phyloP scores from a whole-genome alignment of 257 asterid genomes.

The Plantago ovata region DNA sequence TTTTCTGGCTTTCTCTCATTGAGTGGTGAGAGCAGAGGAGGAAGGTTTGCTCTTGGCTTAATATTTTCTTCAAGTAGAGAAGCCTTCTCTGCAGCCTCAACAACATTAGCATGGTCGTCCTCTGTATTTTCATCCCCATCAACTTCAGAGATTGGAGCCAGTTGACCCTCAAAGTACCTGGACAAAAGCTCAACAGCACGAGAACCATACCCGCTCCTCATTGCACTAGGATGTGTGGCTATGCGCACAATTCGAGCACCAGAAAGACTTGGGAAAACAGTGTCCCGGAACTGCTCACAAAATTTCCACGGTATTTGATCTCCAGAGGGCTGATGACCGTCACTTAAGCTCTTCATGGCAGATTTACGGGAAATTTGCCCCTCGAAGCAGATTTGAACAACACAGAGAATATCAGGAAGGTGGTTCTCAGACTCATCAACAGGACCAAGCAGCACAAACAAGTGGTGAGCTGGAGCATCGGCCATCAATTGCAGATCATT shows the following conservation, averaged over 20 bases:
- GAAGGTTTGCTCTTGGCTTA: slow-evolving; percentile 69
- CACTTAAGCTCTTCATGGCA: slow-evolving; percentile 57
- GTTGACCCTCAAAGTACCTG: slow-evolving; percentile 92
- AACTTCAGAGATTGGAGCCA: slow-evolving; percentile 60
- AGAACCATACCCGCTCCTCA: slow-evolving; percentile 92
- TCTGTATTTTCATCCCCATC: slow-evolving; percentile 55
- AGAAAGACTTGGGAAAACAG: slow-evolving; percentile 80
- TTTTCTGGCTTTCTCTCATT: slow-evolving; percentile 81
- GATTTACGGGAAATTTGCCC: slow-evolving; percentile 86
- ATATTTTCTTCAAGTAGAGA: slow-evolving; percentile 82
- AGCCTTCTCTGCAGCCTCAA: slow-evolving; percentile 92
- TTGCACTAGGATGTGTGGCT: slow-evolving; percentile 97
- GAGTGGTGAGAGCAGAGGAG: slow-evolving; percentile 86
- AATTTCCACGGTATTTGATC: slow-evolving; percentile 98
- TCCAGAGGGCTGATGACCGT: slow-evolving; percentile 76
- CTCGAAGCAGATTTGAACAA: slow-evolving; percentile 85
- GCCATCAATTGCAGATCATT: slow-evolving; percentile 95
- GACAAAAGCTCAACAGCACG: slow-evolving; percentile 74
- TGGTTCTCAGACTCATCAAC: slow-evolving; percentile 81
- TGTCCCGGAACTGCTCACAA: slow-evolving; percentile 67
- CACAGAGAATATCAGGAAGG: slow-evolving; percentile 94
- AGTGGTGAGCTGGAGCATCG: slow-evolving; percentile 99
- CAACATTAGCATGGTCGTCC: slow-evolving; percentile 42
- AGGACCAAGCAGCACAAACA: slow-evolving; percentile 96
- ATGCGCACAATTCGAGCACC: slow-evolving; percentile 97